Conservation (phyloP, 495 filamentous ascomycete genomes). For the Monascus purpureus region DNA sequence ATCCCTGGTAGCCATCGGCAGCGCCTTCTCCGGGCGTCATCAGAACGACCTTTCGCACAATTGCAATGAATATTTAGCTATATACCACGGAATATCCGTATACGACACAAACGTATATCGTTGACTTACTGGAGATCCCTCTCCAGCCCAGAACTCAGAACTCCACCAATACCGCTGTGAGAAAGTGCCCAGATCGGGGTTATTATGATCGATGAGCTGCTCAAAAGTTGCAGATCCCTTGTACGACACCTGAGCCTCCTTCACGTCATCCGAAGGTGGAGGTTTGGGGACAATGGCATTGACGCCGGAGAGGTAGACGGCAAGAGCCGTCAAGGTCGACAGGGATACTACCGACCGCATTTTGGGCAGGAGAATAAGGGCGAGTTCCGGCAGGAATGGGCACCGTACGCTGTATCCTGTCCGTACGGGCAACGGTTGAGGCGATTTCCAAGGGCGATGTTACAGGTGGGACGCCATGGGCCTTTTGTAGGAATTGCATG, state of each 20-base stretch:
- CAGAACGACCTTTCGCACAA: conserved; percentile 33
- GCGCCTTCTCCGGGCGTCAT: conserved; percentile 45
- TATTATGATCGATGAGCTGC: conserved; percentile 40
- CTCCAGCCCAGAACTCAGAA: conserved; percentile 34
- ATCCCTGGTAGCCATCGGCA: conserved; percentile 34
- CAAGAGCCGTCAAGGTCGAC: too few relatives aligned
- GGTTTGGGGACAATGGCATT: background rate
- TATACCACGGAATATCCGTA: background rate
- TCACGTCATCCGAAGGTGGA: background rate
- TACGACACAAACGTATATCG: background rate
- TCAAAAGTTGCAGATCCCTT: conserved; percentile 25
- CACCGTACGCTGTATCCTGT: too few relatives aligned
- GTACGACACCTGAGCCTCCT: conserved; percentile 1
- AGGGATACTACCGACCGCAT: too few relatives aligned
- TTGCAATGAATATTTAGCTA: too few relatives aligned
- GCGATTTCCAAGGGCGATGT: too few relatives aligned
- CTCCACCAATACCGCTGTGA: conserved; percentile 39
- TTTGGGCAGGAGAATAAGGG: too few relatives aligned
- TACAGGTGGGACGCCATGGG: too few relatives aligned
- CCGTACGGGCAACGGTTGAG: too few relatives aligned
- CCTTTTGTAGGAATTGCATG: too few relatives aligned
- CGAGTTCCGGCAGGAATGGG: too few relatives aligned
- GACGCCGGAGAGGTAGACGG: background rate
- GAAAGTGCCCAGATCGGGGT: conserved; percentile 40
- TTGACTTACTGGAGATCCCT: conserved; percentile 35